These are phyloP conservation scores for Aspergillus aculeatus DNA, from an alignment of 2,329 filamentous ascomycete species.

Conservation along the genomic window DNA sequence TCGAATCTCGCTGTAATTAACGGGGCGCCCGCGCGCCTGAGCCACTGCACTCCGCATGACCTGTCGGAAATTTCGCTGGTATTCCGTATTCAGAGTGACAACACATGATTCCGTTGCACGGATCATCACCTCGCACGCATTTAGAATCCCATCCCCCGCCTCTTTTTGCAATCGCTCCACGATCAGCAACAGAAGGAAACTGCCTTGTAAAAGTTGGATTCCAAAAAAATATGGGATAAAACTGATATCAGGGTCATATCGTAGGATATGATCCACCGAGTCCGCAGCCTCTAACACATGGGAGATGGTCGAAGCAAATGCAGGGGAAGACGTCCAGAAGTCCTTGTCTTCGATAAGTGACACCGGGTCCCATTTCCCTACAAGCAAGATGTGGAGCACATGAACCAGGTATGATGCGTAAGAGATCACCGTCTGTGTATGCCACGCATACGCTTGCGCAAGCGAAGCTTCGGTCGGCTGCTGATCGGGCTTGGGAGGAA, in stretches of 20 bases:
- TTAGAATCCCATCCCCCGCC: conserved; percentile 80
- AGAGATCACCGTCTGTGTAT: conserved; percentile 80
- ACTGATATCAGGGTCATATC: conserved; percentile 85
- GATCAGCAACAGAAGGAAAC: conserved; percentile 80
- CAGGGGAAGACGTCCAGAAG: conserved; percentile 86
- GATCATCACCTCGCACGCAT: conserved; percentile 89
- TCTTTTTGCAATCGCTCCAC: conserved; percentile 85
- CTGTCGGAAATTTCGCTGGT: conserved; percentile 93
- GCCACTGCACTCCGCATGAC: conserved; percentile 90
- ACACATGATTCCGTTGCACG: conserved; percentile 90
- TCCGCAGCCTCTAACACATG: conserved; percentile 88
- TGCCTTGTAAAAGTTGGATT: conserved; percentile 87
- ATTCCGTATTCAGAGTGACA: conserved; percentile 87
- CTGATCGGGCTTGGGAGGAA: conserved; percentile 63
- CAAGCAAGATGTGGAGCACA: conserved; percentile 83
- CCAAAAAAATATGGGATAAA: conserved; percentile 98
- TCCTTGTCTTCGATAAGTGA: conserved; percentile 91
- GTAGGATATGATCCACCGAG: conserved; percentile 81
- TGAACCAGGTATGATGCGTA: conserved; percentile 93
- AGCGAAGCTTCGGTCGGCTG: conserved; percentile 44
- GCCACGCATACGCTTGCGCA: conserved; percentile 45
- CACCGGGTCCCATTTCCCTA: conserved; percentile 95
- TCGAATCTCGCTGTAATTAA: conserved; percentile 83
- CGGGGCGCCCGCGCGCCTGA: conserved; percentile 79
- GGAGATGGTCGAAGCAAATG: conserved; percentile 81